Conservation (phyloP, 1,139 yeast genomes). For the Nakaseomyces nivariensis region DNA sequence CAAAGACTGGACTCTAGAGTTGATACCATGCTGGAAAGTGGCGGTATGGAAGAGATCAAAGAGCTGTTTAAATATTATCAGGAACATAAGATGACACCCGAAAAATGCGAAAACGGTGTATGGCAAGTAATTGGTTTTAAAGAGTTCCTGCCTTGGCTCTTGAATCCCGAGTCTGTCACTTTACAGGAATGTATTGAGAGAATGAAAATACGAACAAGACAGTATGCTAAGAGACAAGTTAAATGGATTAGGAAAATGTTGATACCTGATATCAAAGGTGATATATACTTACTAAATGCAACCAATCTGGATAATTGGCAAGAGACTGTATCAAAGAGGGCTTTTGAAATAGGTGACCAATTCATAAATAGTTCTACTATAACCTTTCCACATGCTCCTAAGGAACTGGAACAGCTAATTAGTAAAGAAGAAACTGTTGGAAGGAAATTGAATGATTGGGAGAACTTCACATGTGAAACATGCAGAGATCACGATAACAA, state of each 20-base stretch:
- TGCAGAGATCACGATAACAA: slow-evolving; percentile 53
- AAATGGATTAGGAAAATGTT: slow-evolving; percentile 81
- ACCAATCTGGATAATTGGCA: slow-evolving; percentile 59
- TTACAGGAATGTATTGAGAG: slow-evolving; percentile 47
- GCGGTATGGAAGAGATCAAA: slow-evolving; percentile 61
- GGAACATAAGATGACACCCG: slow-evolving; percentile 19
- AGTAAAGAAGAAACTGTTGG: slow-evolving; percentile 14
- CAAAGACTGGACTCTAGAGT: slow-evolving; percentile 66
- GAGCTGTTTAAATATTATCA: slow-evolving; percentile 42
- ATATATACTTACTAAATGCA: slow-evolving; percentile 64
- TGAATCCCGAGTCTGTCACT: slow-evolving; percentile 19
- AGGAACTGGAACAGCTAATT: slow-evolving; percentile 32
- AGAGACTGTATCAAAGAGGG: slow-evolving; percentile 44
- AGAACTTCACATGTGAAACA: slow-evolving; percentile 54
- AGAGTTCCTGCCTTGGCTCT: slow-evolving; percentile 79
- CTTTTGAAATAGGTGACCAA: slow-evolving; percentile 39
- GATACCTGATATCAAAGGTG: slow-evolving; percentile 60
- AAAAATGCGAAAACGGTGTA: slow-evolving; percentile 59
- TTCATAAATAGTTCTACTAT: slow-evolving; percentile 30
- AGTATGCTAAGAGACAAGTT: slow-evolving; percentile 82
- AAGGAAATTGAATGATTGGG: slow-evolving; percentile 43
- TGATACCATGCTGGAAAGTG: slow-evolving; percentile 64
- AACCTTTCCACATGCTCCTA: slow-evolving; percentile 37
- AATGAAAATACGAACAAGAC: slow-evolving; percentile 79
- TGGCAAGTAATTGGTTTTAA: slow-evolving; percentile 97